These are phyloP conservation scores for Achlya hypogyna DNA, from an alignment of 352 stramenopile species.

Conservation along the genomic window DNA sequence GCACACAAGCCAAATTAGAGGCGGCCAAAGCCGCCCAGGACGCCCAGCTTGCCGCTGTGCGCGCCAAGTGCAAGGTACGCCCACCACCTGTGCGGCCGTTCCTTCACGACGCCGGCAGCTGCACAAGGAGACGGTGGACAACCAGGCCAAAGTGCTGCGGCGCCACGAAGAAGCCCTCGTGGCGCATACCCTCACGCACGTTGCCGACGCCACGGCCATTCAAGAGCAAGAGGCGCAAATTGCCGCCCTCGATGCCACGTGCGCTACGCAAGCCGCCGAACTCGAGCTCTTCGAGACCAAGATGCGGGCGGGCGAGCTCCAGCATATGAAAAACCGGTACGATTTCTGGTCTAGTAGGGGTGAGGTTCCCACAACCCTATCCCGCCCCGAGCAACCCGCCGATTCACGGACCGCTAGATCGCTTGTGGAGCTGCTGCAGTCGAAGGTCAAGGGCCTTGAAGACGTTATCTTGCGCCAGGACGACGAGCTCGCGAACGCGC, in stretches of 20 bases:
- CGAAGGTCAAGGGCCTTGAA: constrained; percentile 10
- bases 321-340: constrained; percentile 21
- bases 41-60: background rate
- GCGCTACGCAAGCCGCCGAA: background rate
- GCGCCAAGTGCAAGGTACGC: constrained; percentile 14
- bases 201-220: constrained; percentile 12
- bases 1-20: constrained; percentile 6
- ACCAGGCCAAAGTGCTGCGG: constrained; percentile 4
- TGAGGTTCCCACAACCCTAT: background rate
- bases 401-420: background rate
- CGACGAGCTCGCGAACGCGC: background rate
- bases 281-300: background rate
- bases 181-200: background rate
- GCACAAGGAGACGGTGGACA: constrained; percentile 16
- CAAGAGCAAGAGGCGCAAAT: constrained; percentile 4
- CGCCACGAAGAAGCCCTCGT: constrained; percentile 15
- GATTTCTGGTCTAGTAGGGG: background rate
- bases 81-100: background rate
- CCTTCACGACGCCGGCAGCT: constrained; percentile 1
- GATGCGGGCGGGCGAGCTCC: constrained; percentile 7
- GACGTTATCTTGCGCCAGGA: constrained; percentile 4
- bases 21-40: constrained; percentile 1
- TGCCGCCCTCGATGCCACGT: background rate
- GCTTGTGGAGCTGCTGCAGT: constrained; percentile 12
- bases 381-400: no score